Conservation (phyloP, 495 filamentous ascomycete genomes). For the Talaromyces thailandensis region DNA sequence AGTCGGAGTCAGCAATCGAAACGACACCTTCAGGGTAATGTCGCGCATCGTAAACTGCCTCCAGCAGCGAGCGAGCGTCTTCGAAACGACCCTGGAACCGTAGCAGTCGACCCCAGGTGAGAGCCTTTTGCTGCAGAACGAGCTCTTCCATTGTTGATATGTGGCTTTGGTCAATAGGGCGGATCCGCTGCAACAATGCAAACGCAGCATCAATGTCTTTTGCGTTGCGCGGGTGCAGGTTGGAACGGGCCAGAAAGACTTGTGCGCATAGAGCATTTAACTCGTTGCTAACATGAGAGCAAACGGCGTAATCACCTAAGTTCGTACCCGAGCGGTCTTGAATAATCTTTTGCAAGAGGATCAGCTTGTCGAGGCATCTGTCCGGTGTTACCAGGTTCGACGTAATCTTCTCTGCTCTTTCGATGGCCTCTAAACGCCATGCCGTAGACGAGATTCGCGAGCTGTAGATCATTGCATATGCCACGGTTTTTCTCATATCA, state of each 20-base stretch:
- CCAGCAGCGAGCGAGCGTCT: neutral
- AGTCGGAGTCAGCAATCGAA: neutral
- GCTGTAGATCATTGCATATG: neutral
- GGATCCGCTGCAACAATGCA: neutral
- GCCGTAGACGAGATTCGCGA: neutral
- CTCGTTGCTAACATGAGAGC: neutral
- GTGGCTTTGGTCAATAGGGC: neutral
- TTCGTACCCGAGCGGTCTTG: neutral
- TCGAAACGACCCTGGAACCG: neutral
- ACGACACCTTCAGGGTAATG: neutral
- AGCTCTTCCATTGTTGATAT: constrained; percentile 5
- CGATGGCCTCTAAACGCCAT: neutral
- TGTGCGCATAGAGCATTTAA: neutral
- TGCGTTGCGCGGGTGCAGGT: neutral
- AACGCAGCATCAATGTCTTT: neutral
- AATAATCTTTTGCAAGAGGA: neutral
- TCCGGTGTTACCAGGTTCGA: neutral
- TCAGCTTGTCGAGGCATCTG: neutral
- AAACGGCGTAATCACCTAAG: neutral
- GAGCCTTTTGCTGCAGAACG: neutral
- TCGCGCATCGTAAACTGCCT: neutral
- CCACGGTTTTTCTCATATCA: neutral
- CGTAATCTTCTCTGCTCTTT: neutral
- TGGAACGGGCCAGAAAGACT: neutral
- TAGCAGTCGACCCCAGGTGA: neutral